Evolutionary conservation across 208 protist genomes (phyloP).

Genomic region (Leishmania braziliensis): DNA sequence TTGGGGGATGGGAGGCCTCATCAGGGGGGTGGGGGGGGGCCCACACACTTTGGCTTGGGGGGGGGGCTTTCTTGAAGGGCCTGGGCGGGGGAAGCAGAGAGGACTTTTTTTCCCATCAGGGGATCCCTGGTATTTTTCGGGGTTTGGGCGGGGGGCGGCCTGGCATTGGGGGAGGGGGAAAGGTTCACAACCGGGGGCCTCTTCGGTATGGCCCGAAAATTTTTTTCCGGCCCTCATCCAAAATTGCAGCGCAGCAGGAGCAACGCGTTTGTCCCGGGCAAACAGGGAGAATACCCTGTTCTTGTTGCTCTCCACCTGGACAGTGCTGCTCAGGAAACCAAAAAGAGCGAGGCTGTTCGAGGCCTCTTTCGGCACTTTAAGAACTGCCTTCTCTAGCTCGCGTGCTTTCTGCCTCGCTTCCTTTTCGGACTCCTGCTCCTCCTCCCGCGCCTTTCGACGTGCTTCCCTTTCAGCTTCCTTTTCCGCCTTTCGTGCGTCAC

Average conservation of each 20-base stretch:
- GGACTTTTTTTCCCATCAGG: too few species aligned
- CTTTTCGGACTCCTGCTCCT: conserved; percentile 27
- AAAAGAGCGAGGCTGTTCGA: conserved; percentile 52
- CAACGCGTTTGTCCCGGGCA: conserved; percentile 78
- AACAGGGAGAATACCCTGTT: conserved; percentile 75
- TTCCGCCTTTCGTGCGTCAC: conserved; percentile 27
- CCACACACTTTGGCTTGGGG: too few species aligned
- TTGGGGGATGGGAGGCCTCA: too few species aligned
- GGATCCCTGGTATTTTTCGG: too few species aligned
- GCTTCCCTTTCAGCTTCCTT: conserved; percentile 27
- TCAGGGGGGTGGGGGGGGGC: too few species aligned
- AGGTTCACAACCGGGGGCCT: conserved; percentile 24
- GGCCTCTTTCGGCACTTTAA: conserved; percentile 20
- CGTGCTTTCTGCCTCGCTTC: conserved; percentile 28
- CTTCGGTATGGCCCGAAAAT: conserved; percentile 13
- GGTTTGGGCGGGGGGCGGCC: too few species aligned
- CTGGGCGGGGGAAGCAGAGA: too few species aligned
- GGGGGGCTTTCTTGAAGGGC: too few species aligned
- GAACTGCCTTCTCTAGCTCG: conserved; percentile 23
- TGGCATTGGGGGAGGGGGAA: too few species aligned
- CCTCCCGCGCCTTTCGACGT: conserved; percentile 28
- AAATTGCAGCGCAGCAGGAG: conserved; percentile 62
- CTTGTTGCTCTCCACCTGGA: conserved; percentile 37
- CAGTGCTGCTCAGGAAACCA: conserved; percentile 60
- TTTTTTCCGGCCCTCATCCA: conserved; percentile 40